Base-by-base conservation (phyloP, 352 stramenopile genomes). In the Thalassiosira delicatula region DNA sequence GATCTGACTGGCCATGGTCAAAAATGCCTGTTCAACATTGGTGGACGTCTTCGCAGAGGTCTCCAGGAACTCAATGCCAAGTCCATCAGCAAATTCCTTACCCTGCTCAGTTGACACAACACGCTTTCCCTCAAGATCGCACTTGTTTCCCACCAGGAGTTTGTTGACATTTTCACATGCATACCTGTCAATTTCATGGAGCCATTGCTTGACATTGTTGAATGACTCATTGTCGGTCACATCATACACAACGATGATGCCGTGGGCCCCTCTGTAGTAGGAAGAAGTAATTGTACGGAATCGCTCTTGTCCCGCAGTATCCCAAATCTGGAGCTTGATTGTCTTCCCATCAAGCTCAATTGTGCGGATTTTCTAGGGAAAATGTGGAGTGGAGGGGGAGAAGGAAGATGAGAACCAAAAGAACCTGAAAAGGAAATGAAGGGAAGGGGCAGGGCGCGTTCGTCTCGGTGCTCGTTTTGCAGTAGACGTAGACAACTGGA, bases 311-410 rank as follows among this genome's bases (percentile, higher is more conserved):
- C 98, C 98, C 42, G 98, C 98, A 27, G 97, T 99, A 91, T 99
- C 97, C 97, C 97, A 99, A 93, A 99, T 99, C 93, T 99, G 97
- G 49, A 99, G 94, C 93, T 99, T 99, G 92, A 99, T 98, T 63
- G 96, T 99, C 93, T 99, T 99, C 78, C 95, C 96, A 86, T 99
- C 98, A 61, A 99, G 88, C 83, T 99, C 96, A 79, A 99, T 98
- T 54, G 97, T 99, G 85, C 97, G 96, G 91, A 99, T 99, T 97
- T 99, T 99, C 59, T 90, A 53, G 76, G 44, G 66, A 72, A 54
- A 62, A n/a, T n/a, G n/a, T n/a, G n/a, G n/a, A n/a, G n/a, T n/a
- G n/a, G n/a, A n/a, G n/a, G 63, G 30, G 14, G n/a, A 66, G 37
- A 63, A 70, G 42, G 49, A 61, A 77, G 30, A 57, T 17, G n/a